Percentiles rank a stretch among this genome's conserved stretches.
Evolutionary conservation across 2,329 filamentous ascomycete species (phyloP).

Genomic region (Hypoxylon sp.): DNA sequence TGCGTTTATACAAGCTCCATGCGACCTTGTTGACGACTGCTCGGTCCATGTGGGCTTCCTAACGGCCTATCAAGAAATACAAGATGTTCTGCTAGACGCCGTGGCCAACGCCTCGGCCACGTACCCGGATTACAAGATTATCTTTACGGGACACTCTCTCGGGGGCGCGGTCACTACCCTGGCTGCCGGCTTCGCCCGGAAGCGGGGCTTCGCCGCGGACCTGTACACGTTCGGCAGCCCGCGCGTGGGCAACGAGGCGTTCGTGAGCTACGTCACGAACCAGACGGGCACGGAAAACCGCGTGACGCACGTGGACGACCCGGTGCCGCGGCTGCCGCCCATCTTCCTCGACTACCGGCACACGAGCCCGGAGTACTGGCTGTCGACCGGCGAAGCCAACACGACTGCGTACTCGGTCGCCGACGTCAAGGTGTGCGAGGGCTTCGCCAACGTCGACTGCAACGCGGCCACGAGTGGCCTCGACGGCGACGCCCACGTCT

Average conservation of each 20-base stretch:
- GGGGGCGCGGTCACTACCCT: conserved; percentile 71
- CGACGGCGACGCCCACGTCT: conserved; percentile 54
- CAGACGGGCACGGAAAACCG: conserved; percentile 65
- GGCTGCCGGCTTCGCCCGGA: conserved; percentile 63
- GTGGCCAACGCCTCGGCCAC: conserved; percentile 53
- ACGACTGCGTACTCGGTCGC: conserved; percentile 49
- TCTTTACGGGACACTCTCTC: conserved; percentile 73
- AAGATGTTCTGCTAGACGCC: conserved; percentile 50
- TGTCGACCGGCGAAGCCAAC: conserved; percentile 50
- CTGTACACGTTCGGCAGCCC: conserved; percentile 74
- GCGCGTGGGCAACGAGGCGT: conserved; percentile 65
- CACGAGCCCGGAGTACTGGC: conserved; percentile 74
- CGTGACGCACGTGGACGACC: conserved; percentile 72
- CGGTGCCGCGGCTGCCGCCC: conserved; percentile 72
- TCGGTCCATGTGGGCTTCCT: conserved; percentile 65
- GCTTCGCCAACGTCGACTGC: conserved; percentile 57
- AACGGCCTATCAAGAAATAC: conserved; percentile 64
- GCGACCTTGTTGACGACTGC: conserved; percentile 56
- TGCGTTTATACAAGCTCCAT: conserved; percentile 49
- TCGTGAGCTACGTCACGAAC: conserved; percentile 61
- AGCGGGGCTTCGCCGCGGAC: conserved; percentile 56
- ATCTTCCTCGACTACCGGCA: conserved; percentile 68
- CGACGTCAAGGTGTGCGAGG: conserved; percentile 58
- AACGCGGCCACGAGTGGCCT: conserved; percentile 59
- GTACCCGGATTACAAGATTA: conserved; percentile 61